Evolutionary conservation across 2,329 filamentous ascomycete genomes (phyloP).

Genomic region (Cyphellophora europaea): DNA sequence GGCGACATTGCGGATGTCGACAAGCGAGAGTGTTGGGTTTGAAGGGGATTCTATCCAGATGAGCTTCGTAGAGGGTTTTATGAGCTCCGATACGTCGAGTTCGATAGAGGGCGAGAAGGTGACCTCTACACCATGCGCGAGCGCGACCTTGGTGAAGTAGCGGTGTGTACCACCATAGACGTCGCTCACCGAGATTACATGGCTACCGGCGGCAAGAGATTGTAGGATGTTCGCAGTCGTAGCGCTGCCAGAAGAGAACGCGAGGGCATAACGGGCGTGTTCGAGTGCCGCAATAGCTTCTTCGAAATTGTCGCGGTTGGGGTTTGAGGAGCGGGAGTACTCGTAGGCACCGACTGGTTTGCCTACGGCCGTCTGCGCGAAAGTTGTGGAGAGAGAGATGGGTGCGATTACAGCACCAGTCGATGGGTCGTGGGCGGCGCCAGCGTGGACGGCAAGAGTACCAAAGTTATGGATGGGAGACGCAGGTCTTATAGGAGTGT

Average conservation of each 20-base stretch:
- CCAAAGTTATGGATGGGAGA: slow-evolving; percentile 75
- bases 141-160: slow-evolving; percentile 96
- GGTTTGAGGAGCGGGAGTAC: slow-evolving; percentile 88
- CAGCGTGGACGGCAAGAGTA: slow-evolving; percentile 90
- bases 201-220: slow-evolving; percentile 78
- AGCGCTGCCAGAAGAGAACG: slow-evolving; percentile 88
- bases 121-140: slow-evolving; percentile 86
- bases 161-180: slow-evolving; percentile 97
- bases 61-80: slow-evolving; percentile 75
- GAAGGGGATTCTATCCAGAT: slow-evolving; percentile 96
- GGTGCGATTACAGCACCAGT: slow-evolving; percentile 94
- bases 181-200: slow-evolving; percentile 93
- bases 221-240: slow-evolving; percentile 91
- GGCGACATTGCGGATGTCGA: slow-evolving; percentile 83
- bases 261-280: slow-evolving; percentile 83
- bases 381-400: slow-evolving; percentile 95
- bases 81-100: slow-evolving; percentile 73
- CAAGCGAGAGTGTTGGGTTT: slow-evolving; percentile 86
- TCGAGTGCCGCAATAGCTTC: slow-evolving; percentile 83
- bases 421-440: slow-evolving; percentile 76
- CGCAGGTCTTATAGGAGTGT: slow-evolving; percentile 63
- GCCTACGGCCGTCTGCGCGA: slow-evolving; percentile 81
- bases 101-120: slow-evolving; percentile 93
- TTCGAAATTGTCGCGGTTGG: slow-evolving; percentile 93
- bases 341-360: slow-evolving; percentile 83